Percentiles rank a stretch among this genome's conserved stretches.
Evolutionary conservation across 768 basidiomycete genomes (phyloP).

Genomic region (Boletellus ananiceps): DNA sequence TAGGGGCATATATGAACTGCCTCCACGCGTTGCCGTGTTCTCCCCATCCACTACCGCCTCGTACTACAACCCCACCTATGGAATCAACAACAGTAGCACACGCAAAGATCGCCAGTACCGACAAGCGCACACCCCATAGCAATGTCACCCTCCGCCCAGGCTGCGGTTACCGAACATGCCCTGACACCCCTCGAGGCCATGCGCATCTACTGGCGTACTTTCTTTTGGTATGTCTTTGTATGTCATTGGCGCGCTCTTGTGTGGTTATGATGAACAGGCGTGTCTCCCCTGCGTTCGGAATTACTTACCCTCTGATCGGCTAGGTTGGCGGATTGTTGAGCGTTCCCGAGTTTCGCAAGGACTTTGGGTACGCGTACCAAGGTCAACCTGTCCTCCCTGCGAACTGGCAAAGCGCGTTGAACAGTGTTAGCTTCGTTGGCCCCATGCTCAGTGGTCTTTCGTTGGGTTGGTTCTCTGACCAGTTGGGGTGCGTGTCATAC

Average conservation of each 20-base stretch:
- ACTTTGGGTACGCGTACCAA: constrained; percentile 18
- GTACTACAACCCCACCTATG: constrained; percentile 3
- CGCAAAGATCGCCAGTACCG: constrained; percentile 1
- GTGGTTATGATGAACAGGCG: constrained; percentile 25
- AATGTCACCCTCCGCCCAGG: constrained; percentile 19
- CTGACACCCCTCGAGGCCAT: constrained; percentile 18
- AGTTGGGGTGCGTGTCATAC: constrained; percentile 12
- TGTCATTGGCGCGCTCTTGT: constrained; percentile 22
- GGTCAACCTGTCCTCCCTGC: constrained; percentile 16
- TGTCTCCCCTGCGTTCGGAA: background rate
- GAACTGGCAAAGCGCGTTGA: constrained; percentile 29
- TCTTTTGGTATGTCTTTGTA: constrained; percentile 24
- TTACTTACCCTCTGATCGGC: background rate
- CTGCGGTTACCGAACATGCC: constrained; percentile 19
- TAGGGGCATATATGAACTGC: background rate
- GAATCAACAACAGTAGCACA: background rate
- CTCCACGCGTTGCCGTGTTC: background rate
- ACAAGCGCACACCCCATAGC: constrained; percentile 1
- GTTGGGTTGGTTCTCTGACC: constrained; percentile 22
- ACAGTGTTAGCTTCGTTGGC: constrained; percentile 21
- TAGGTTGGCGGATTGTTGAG: constrained; percentile 20
- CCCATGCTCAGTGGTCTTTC: constrained; percentile 26
- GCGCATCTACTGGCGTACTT: constrained; percentile 22
- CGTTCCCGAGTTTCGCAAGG: constrained; percentile 22
- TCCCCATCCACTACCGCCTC: too few relatives aligned